These are phyloP conservation scores for Arthrobotrys conoides DNA, from an alignment of 2,329 filamentous ascomycete species.

Conservation along the genomic window DNA sequence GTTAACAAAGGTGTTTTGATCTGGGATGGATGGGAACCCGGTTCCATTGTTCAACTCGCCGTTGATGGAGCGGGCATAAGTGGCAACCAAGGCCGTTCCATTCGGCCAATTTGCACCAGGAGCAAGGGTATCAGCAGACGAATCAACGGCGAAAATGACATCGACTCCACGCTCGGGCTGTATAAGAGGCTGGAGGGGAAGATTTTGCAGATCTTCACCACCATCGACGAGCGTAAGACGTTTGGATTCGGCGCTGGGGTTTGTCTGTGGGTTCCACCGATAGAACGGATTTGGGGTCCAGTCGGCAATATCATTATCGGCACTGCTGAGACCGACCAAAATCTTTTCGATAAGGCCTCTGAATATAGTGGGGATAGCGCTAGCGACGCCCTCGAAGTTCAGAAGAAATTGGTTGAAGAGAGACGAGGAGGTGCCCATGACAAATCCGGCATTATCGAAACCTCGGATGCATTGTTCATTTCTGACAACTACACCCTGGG, in stretches of 20 bases:
- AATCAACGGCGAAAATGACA: conserved; percentile 85
- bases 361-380: conserved; percentile 66
- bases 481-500: conserved; percentile 71
- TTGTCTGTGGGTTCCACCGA: conserved; percentile 74
- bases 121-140: conserved; percentile 77
- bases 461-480: conserved; percentile 78
- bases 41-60: conserved; percentile 76
- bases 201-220: conserved; percentile 82
- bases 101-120: conserved; percentile 77
- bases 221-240: conserved; percentile 82
- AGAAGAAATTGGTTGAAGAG: conserved; percentile 86
- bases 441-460: conserved; percentile 84
- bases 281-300: conserved; percentile 84
- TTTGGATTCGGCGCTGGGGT: conserved; percentile 71
- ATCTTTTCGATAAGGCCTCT: conserved; percentile 72
- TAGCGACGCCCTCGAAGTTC: conserved; percentile 72
- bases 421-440: conserved; percentile 88
- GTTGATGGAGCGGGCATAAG: conserved; percentile 75
- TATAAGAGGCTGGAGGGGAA: conserved; percentile 82
- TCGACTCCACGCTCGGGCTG: conserved; percentile 80
- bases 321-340: conserved; percentile 67
- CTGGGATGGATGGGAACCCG: conserved; percentile 79
- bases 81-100: conserved; percentile 80
- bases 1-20: conserved; percentile 83
- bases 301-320: conserved; percentile 80